Conservation (phyloP, 495 filamentous ascomycete genomes). For the Aspergillus nanangensis region DNA sequence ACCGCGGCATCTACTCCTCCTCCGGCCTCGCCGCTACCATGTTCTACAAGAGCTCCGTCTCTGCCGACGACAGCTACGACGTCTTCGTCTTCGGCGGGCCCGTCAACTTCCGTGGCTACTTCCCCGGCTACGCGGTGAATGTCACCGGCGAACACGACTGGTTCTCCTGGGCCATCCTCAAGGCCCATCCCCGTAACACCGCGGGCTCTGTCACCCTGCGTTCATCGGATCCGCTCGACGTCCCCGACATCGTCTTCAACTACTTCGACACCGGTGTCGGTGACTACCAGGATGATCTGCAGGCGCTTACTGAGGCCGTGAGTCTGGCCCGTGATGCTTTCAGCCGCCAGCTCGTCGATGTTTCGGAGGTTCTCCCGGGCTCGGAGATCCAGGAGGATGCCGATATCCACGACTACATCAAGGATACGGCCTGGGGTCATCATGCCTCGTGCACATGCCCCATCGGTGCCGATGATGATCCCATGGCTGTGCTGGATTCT, state of each 20-base stretch:
- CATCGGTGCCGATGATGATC: constrained; percentile 52
- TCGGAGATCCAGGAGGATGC: constrained; percentile 29
- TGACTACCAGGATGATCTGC: constrained; percentile 36
- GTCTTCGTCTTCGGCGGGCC: constrained; percentile 51
- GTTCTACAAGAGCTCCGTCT: constrained; percentile 36
- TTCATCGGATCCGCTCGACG: constrained; percentile 49
- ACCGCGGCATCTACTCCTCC: constrained; percentile 45
- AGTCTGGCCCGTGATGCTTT: constrained; percentile 38
- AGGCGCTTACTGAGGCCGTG: constrained; percentile 46
- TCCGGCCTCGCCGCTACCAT: constrained; percentile 44
- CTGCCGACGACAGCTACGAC: constrained; percentile 40
- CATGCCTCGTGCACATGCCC: constrained; percentile 57
- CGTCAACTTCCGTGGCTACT: constrained; percentile 42
- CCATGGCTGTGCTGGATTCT: constrained; percentile 56
- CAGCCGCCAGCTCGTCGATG: constrained; percentile 16
- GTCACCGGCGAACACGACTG: constrained; percentile 24
- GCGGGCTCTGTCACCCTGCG: constrained; percentile 46
- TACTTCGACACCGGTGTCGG: constrained; percentile 45
- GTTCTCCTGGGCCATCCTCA: constrained; percentile 49
- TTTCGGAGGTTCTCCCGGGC: constrained; percentile 46
- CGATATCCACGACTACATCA: constrained; percentile 44
- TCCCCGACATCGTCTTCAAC: constrained; percentile 52
- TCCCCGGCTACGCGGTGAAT: constrained; percentile 29
- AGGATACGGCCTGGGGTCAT: constrained; percentile 53
- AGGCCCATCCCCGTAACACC: constrained; percentile 49